phyloP scores from a whole-genome alignment of 257 asterid species.

The Ocimum tenuiflorum region DNA sequence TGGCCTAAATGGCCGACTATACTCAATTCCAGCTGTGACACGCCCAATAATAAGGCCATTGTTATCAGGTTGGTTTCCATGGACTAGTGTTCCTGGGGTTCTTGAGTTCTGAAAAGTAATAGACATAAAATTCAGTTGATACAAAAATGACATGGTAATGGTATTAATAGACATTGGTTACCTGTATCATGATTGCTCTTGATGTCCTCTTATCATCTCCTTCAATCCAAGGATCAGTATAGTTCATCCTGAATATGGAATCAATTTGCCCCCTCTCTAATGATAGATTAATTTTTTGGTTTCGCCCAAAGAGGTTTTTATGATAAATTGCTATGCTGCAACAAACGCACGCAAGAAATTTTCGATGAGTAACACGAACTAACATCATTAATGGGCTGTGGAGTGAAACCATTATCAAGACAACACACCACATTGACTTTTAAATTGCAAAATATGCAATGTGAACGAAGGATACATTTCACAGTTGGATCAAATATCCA shows the following conservation, averaged over 20 bases:
- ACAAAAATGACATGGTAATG: slow-evolving; percentile 4
- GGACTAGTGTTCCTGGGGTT: slow-evolving; percentile 91
- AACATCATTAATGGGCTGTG: neutral
- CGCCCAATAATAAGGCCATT: slow-evolving; percentile 71
- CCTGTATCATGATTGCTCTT: slow-evolving; percentile 95
- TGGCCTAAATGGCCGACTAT: slow-evolving; percentile 86
- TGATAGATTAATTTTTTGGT: slow-evolving; percentile 90
- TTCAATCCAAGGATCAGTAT: slow-evolving; percentile 96
- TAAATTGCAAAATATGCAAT: neutral
- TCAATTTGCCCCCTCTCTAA: slow-evolving; percentile 95
- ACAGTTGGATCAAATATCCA: slow-evolving; percentile 12
- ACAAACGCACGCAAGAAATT: slow-evolving; percentile 13
- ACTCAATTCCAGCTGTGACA: slow-evolving; percentile 86
- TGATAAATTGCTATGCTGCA: slow-evolving; percentile 91
- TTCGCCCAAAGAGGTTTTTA: slow-evolving; percentile 88
- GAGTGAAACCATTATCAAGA: neutral
- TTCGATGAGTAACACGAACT: neutral
- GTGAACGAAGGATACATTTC: neutral
- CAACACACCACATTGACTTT: neutral
- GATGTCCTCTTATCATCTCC: slow-evolving; percentile 98
- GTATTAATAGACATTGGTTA: slow-evolving; percentile 18
- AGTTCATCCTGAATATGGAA: slow-evolving; percentile 80
- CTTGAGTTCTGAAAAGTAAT: slow-evolving; percentile 67
- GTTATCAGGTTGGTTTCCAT: slow-evolving; percentile 73
- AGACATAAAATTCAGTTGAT: slow-evolving; percentile 18